Conservation (phyloP, 106 monocot species). For the Allium cepa region DNA sequence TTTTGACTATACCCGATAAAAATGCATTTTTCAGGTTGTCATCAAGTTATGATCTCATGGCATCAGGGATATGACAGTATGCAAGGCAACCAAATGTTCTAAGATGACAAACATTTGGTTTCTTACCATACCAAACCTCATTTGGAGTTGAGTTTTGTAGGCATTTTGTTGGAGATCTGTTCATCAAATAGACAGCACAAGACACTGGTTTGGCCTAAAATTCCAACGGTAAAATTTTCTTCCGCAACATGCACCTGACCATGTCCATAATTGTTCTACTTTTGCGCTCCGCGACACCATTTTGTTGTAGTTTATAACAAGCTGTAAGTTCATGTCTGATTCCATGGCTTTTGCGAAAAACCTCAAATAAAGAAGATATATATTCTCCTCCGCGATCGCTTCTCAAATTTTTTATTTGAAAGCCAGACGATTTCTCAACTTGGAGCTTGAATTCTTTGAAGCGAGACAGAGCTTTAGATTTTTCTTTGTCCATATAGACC, state of each 20-base stretch:
- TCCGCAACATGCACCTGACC: neutral
- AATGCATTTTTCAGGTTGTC: neutral
- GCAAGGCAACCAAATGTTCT: neutral
- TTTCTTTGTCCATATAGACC: neutral
- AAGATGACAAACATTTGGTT: neutral
- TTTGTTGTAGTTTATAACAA: neutral
- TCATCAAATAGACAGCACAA: neutral
- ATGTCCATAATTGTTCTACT: conserved; percentile 1
- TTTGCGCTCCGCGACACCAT: neutral
- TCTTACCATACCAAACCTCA: neutral
- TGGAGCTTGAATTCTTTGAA: neutral
- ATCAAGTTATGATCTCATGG: neutral
- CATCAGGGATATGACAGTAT: neutral
- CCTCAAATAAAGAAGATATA: neutral
- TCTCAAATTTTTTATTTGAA: neutral
- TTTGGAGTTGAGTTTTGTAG: neutral
- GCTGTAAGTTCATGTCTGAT: neutral
- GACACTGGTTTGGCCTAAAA: neutral
- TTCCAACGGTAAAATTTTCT: neutral
- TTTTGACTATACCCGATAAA: conserved; percentile 1
- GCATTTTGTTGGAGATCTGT: neutral
- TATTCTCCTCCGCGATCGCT: neutral
- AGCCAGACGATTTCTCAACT: neutral
- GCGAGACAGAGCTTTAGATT: neutral
- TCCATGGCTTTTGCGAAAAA: neutral